A percentile compares a stretch with the other conserved stretches of the same genome.
Evolutionary conservation across 306 rosid species (phyloP).

Genomic region (Mimosa bimucronata): DNA sequence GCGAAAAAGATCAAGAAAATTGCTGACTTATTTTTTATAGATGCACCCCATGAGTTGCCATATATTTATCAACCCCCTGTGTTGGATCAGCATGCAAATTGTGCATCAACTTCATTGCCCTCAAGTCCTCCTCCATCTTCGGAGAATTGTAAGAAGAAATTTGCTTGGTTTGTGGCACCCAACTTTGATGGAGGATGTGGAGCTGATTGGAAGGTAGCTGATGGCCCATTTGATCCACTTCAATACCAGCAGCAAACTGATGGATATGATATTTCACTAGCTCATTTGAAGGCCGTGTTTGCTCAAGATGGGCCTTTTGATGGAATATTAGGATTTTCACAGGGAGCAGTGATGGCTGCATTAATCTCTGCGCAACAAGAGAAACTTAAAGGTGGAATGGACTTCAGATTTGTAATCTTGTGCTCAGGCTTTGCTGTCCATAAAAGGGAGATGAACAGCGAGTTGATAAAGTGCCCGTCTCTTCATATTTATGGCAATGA

Average conservation of each 20-base stretch:
- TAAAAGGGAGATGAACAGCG: slow-evolving; percentile 43
- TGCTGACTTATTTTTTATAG: slow-evolving; percentile 69
- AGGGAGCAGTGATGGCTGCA: slow-evolving; percentile 94
- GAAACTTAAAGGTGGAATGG: slow-evolving; percentile 48
- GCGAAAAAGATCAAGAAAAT: slow-evolving; percentile 79
- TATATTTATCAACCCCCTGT: slow-evolving; percentile 72
- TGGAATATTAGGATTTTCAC: slow-evolving; percentile 88
- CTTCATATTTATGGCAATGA: slow-evolving; percentile 83
- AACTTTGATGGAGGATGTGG: slow-evolving; percentile 40
- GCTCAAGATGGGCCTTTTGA: slow-evolving; percentile 76
- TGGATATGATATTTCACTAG: slow-evolving; percentile 68
- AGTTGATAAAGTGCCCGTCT: slow-evolving; percentile 64
- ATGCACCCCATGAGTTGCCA: slow-evolving; percentile 84
- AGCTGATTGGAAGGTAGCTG: slow-evolving; percentile 64
- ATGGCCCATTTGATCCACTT: slow-evolving; percentile 75
- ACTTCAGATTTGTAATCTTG: slow-evolving; percentile 69
- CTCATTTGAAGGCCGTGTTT: slow-evolving; percentile 58
- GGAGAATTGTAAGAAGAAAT: slow-evolving; percentile 70
- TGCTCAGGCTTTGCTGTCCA: slow-evolving; percentile 76
- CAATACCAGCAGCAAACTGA: slow-evolving; percentile 80
- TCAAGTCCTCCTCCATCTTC: slow-evolving; percentile 56
- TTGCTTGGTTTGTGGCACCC: slow-evolving; percentile 79
- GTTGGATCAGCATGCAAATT: slow-evolving; percentile 20
- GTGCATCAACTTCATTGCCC: slow-evolving; percentile 42
- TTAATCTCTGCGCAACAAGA: slow-evolving; percentile 57